phyloP scores from a whole-genome alignment of 2,329 filamentous ascomycete species.

The Cladosporium halotolerans region DNA sequence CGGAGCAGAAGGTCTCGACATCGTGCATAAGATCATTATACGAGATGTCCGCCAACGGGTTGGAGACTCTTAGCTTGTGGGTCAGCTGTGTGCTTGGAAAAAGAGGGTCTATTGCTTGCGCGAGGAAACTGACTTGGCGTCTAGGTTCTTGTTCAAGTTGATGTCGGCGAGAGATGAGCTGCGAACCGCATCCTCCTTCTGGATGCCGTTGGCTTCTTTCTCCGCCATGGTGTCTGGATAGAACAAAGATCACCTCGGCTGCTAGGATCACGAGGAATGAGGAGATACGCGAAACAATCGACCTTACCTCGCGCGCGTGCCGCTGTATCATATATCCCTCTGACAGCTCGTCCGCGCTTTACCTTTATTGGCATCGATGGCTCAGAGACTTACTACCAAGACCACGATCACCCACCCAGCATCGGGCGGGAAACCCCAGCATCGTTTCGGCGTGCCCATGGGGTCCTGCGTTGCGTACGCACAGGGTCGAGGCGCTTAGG shows the following conservation, averaged over 20 bases:
- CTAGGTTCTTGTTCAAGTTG: conserved; percentile 22
- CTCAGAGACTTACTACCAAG: conserved; percentile 6
- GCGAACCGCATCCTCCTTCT: background rate
- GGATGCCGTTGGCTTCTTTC: conserved; percentile 1
- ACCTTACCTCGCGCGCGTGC: background rate
- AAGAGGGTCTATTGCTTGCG: conserved; percentile 9
- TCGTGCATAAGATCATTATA: conserved; percentile 47
- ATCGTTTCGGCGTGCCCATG: conserved; percentile 8
- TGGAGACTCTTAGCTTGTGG: conserved; percentile 35
- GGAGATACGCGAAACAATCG: background rate
- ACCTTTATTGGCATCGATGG: conserved; percentile 4
- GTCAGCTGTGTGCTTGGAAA: conserved; percentile 7
- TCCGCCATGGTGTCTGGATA: background rate
- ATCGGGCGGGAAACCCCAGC: background rate
- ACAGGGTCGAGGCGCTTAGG: background rate
- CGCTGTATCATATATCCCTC: conserved; percentile 1
- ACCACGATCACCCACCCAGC: background rate
- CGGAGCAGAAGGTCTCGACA: conserved; percentile 50
- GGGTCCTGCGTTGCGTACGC: conserved; percentile 6
- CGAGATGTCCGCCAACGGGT: conserved; percentile 50
- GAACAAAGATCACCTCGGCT: background rate
- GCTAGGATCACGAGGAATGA: background rate
- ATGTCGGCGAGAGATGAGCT: conserved; percentile 7
- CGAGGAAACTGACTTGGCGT: conserved; percentile 16
- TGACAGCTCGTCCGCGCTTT: conserved; percentile 2